Evolutionary conservation across 768 basidiomycete species (phyloP).

Genomic region (Pisolithus marmoratus): DNA sequence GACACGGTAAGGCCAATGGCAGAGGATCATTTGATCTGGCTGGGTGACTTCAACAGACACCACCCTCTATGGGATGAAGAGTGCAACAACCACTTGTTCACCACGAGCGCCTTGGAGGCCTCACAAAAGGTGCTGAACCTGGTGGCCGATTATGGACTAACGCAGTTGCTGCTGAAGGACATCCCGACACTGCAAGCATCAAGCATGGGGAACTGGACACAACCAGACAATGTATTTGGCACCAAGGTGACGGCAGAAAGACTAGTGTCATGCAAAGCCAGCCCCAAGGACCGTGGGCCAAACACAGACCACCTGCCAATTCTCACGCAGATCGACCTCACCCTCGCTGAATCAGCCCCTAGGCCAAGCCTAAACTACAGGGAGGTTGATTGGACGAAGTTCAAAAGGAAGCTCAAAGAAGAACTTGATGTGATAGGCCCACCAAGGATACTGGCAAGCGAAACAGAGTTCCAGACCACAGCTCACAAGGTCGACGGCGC

Average conservation of each 20-base stretch:
- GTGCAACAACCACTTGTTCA: too few species aligned
- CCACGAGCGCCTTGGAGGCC: too few species aligned
- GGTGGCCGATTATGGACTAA: slow-evolving; percentile 21
- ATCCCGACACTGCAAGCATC: slow-evolving; percentile 30
- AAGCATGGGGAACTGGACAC: slow-evolving; percentile 23
- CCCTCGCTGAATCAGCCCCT: too few species aligned
- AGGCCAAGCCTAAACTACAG: not conserved
- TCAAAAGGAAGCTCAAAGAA: not conserved
- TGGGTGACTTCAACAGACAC: too few species aligned
- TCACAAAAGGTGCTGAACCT: slow-evolving; percentile 25
- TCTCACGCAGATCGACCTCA: not conserved
- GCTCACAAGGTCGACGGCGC: not conserved
- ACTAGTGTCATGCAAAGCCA: not conserved
- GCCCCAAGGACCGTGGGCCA: not conserved
- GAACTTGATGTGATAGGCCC: not conserved
- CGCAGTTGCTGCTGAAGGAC: slow-evolving; percentile 28
- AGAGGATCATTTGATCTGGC: too few species aligned
- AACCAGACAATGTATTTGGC: slow-evolving; percentile 11
- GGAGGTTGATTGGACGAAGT: slow-evolving; percentile 4
- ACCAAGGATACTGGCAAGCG: not conserved
- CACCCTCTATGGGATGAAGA: too few species aligned
- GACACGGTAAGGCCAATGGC: too few species aligned
- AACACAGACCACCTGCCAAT: slow-evolving; percentile 14
- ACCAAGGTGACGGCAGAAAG: not conserved
- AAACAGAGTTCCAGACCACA: slow-evolving; percentile 8